Evolutionary conservation across 1,284 basidiomycete genomes (phyloP).

Genomic region (Exobasidium rhododendri): DNA sequence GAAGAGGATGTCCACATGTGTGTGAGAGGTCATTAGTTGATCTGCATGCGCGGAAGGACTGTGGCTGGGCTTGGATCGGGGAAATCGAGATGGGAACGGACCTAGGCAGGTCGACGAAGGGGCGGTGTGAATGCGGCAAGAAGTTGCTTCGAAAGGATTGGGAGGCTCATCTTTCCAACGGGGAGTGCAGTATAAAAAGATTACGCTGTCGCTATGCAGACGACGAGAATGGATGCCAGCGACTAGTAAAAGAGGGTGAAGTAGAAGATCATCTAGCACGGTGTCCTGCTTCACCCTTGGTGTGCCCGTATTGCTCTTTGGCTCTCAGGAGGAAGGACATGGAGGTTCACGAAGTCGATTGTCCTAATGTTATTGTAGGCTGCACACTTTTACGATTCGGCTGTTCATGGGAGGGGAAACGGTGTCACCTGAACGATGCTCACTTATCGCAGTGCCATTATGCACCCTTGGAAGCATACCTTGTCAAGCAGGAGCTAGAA

Average conservation of each 20-base stretch:
- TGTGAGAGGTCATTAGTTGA: conserved; percentile 32
- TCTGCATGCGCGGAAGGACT: conserved; percentile 24
- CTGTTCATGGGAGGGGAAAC: conserved; percentile 30
- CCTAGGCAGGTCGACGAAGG: conserved; percentile 4
- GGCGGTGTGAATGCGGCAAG: conserved; percentile 28
- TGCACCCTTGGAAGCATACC: conserved; percentile 29
- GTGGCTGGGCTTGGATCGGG: conserved; percentile 14
- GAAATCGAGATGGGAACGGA: conserved; percentile 29
- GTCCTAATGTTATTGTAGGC: conserved; percentile 18
- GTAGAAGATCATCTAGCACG: conserved; percentile 10
- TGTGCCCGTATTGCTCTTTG: conserved; percentile 15
- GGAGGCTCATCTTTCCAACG: conserved; percentile 18
- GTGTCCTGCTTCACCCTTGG: conserved; percentile 6
- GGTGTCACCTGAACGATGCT: conserved; percentile 18
- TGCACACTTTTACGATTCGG: conserved; percentile 28
- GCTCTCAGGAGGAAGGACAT: neutral
- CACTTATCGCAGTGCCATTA: conserved; percentile 27
- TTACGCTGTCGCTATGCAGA: conserved; percentile 5
- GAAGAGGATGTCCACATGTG: conserved; percentile 29
- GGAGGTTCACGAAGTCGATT: conserved; percentile 19
- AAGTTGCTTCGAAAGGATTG: conserved; percentile 43
- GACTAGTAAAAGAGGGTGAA: conserved; percentile 1
- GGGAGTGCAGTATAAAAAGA: neutral
- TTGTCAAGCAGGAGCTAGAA: conserved; percentile 21
- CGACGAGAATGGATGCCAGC: neutral